Evolutionary conservation across 768 basidiomycete genomes (phyloP), one percentile per base, ranked within the genome.

Genomic region (Mycena rosella): DNA sequence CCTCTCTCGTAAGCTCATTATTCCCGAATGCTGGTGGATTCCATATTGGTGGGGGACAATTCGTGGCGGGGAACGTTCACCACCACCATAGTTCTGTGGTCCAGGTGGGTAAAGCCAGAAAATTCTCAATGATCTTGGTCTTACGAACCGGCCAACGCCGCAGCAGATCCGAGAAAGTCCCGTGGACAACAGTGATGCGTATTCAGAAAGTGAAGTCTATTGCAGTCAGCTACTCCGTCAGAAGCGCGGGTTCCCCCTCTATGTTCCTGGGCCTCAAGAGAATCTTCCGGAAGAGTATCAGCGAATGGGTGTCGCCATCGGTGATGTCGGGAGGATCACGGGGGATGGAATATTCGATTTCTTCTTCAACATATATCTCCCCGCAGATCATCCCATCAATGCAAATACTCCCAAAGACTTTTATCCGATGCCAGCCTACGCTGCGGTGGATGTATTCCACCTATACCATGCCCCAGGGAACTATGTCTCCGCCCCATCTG

Each of bases 281-380:
- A 52, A 52, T 34, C 51, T 52, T 20, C 73, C 73, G 18, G 58
- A 56, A 4, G 72, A 70, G 40, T 73, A 74, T 55, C 67, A 60
- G 56, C 61, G 58, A 3, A 36, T 62, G 27, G 79, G 78, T 0
- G 70, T 76, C 34, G 71, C 63, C 29, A 78, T 80, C 55, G 79
- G 80, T 14, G 80, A 80, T 34, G 75, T 80, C n/a, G 77, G 78
- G 20, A 62, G 77, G 11, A 59, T 81, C 18, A 70, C 77, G 11
- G 70, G 70, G 18, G 68, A 73, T 38, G 79, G 78, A 32, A 34
- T 32, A 48, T 80, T 81, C 32, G 78, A 78, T 40, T 65, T 74
- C 30, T 73, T 80, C 30, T 55, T 55, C 54, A 55, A 55, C 54
- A 40, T 82, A 32, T 77, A 77, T 45, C 58, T 76, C 6, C 69